These are phyloP conservation scores for Globisporangium nagaii DNA, from an alignment of 352 stramenopile species.

Conservation along the genomic window DNA sequence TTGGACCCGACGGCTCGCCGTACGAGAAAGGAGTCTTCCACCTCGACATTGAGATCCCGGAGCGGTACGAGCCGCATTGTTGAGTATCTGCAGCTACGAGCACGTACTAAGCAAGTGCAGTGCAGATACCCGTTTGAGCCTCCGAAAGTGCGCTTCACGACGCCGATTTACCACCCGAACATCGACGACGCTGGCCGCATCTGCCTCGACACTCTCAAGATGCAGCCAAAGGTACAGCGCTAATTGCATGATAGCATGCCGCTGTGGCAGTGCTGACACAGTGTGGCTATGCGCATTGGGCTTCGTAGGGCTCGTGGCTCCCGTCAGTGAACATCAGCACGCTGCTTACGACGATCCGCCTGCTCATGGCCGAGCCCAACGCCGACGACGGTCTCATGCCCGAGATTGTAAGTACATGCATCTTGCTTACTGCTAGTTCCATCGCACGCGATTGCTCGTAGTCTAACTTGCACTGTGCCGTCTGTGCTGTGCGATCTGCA, in stretches of 20 bases:
- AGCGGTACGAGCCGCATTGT: conserved; percentile 22
- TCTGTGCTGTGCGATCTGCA: conserved; percentile 13
- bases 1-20: conserved; percentile 73
- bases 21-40: conserved; percentile 77
- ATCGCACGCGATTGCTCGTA: background rate
- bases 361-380: conserved; percentile 90
- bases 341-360: conserved; percentile 84
- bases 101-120: background rate
- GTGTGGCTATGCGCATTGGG: background rate
- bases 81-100: background rate
- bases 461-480: background rate
- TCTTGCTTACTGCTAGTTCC: too few species aligned
- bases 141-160: conserved; percentile 71
- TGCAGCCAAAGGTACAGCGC: conserved; percentile 69
- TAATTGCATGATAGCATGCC: too few species aligned
- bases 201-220: conserved; percentile 90
- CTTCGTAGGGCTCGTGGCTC: conserved; percentile 75
- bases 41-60: conserved; percentile 69
- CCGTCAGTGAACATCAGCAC: conserved; percentile 91
- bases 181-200: conserved; percentile 86
- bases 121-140: conserved; percentile 80
- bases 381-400: conserved; percentile 89
- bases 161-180: conserved; percentile 83
- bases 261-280: background rate
- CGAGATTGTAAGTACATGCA: conserved; percentile 56